These are phyloP conservation scores for Beauveria australis DNA, from an alignment of 2,329 filamentous ascomycete genomes.

Conservation along the genomic window DNA sequence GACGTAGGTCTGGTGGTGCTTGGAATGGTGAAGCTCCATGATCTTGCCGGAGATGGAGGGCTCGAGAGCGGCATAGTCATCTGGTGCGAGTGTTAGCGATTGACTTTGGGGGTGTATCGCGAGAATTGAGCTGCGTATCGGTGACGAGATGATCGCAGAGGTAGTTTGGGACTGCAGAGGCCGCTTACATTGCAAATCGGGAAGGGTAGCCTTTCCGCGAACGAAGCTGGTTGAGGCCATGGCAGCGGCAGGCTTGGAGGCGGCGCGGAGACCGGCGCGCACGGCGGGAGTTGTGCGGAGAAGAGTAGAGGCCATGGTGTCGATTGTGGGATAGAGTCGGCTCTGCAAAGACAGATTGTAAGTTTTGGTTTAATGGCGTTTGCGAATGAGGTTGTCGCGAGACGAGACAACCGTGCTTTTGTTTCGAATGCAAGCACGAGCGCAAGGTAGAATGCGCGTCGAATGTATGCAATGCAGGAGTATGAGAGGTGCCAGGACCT, in stretches of 20 bases:
- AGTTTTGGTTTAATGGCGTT: not conserved
- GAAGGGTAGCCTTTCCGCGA: constrained; percentile 85
- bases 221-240: constrained; percentile 68
- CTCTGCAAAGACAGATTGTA: not conserved
- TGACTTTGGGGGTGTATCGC: not conserved
- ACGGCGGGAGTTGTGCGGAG: constrained; percentile 60
- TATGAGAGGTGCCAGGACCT: not conserved
- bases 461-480: not conserved
- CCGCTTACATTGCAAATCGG: constrained; percentile 61
- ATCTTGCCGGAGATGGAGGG: constrained; percentile 76
- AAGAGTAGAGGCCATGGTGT: constrained; percentile 65
- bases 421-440: constrained; percentile 8
- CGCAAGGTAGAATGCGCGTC: not conserved
- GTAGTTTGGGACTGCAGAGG: not conserved
- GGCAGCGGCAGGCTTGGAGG: constrained; percentile 53
- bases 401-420: not conserved
- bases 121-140: not conserved
- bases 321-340: not conserved
- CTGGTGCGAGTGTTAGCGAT: constrained; percentile 36
- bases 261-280: constrained; percentile 64
- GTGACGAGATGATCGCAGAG: not conserved
- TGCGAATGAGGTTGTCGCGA: not conserved
- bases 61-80: constrained; percentile 95
- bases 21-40: constrained; percentile 93
- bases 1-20: constrained; percentile 92